These are phyloP conservation scores for Dianthus caryophyllus DNA, from an alignment of 148 eudicot genomes.

Conservation along the genomic window DNA sequence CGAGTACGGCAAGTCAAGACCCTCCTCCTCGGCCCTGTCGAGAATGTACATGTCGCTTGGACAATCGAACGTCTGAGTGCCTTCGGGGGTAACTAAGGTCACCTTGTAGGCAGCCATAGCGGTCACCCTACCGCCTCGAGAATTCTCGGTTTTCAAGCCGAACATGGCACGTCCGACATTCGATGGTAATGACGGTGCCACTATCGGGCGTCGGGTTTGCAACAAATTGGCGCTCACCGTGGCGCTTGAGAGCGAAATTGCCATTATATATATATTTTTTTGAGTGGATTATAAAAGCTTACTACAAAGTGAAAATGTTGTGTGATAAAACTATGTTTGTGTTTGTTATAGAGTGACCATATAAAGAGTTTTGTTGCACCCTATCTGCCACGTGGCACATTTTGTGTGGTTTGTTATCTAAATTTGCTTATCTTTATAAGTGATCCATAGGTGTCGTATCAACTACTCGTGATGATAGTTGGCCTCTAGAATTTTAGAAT, in stretches of 20 bases:
- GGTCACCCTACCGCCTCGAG: slow-evolving; percentile 31
- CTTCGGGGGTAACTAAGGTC: slow-evolving; percentile 54
- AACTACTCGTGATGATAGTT: no score
- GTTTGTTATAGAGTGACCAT: no score
- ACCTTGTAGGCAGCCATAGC: slow-evolving; percentile 58
- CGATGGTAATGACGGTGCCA: background rate
- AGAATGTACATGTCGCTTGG: slow-evolving; percentile 48
- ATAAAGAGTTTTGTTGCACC: slow-evolving; percentile 6
- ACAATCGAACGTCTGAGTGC: slow-evolving; percentile 41
- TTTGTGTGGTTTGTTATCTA: no score
- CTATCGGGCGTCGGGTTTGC: background rate
- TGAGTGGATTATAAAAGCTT: background rate
- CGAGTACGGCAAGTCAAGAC: slow-evolving; percentile 71
- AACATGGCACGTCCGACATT: slow-evolving; percentile 29
- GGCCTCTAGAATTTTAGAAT: no score
- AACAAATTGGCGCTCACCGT: background rate
- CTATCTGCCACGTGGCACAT: slow-evolving; percentile 30
- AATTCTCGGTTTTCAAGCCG: slow-evolving; percentile 31
- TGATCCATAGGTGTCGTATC: no score
- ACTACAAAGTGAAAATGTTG: no score
- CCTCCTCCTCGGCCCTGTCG: slow-evolving; percentile 64
- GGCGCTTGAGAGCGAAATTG: slow-evolving; percentile 1
- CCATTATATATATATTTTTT: no score
- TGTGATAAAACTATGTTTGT: no score
- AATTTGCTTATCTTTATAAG: no score